These are phyloP conservation scores for Colletotrichum truncatum DNA, from an alignment of 2,329 filamentous ascomycete genomes.

Conservation along the genomic window DNA sequence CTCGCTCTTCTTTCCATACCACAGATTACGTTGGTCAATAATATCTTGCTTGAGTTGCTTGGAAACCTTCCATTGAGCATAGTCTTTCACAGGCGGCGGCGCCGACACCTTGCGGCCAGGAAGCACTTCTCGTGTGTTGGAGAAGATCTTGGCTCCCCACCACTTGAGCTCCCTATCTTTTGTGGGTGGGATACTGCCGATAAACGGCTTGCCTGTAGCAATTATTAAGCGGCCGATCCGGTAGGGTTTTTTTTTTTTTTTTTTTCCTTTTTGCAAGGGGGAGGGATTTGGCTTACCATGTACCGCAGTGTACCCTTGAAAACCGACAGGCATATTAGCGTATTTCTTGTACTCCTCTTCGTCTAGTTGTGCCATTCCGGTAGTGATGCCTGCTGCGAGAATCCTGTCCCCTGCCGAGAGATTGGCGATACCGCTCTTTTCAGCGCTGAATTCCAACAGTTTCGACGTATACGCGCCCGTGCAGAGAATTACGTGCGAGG, in stretches of 20 bases:
- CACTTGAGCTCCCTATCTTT: conserved; percentile 62
- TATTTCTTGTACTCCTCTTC: conserved; percentile 54
- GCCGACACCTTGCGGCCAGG: conserved; percentile 64
- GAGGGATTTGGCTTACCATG: conserved; percentile 44
- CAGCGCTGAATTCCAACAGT: conserved; percentile 61
- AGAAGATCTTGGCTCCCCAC: conserved; percentile 70
- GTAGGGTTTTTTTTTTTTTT: too few species aligned
- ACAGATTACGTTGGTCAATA: conserved; percentile 62
- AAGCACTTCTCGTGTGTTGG: conserved; percentile 60
- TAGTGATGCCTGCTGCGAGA: conserved; percentile 67
- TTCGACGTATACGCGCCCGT: conserved; percentile 68
- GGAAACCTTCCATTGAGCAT: conserved; percentile 70
- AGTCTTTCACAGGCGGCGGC: conserved; percentile 64
- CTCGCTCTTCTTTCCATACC: conserved; percentile 66
- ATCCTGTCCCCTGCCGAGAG: conserved; percentile 64
- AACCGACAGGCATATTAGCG: conserved; percentile 58
- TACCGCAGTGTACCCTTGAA: conserved; percentile 49
- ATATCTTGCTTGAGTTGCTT: conserved; percentile 66
- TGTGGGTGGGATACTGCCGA: conserved; percentile 66
- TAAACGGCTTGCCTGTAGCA: conserved; percentile 57
- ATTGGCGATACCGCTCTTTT: conserved; percentile 52
- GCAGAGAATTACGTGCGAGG: conserved; percentile 61
- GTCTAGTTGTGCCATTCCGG: conserved; percentile 64
- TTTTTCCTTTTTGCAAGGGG: too few species aligned
- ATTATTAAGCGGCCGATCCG: conserved; percentile 28